phyloP scores from a whole-genome alignment of 139 green algal species.

The Coccomyxa sp. region DNA sequence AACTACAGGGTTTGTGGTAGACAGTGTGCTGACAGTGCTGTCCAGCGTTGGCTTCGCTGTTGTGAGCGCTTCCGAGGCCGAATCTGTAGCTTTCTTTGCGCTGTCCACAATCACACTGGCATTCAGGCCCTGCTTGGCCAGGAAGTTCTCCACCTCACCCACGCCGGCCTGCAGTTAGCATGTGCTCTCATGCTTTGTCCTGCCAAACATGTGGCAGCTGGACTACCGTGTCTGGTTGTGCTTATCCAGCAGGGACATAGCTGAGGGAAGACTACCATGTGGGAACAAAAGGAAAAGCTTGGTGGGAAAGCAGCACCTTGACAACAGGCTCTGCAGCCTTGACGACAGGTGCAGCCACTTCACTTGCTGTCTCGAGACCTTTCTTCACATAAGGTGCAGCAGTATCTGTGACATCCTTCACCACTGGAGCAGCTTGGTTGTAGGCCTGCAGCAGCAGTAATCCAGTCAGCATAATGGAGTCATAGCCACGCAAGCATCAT shows the following conservation, averaged over 20 bases:
- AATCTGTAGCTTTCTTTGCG: neutral
- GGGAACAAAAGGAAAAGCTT: neutral
- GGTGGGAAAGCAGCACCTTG: constrained; percentile 19
- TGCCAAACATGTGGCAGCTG: neutral
- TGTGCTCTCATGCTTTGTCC: neutral
- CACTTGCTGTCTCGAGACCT: constrained; percentile 24
- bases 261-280: neutral
- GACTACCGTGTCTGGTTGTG: too few species aligned
- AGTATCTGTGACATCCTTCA: constrained; percentile 43
- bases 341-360: constrained; percentile 47
- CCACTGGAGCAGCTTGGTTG: constrained; percentile 51
- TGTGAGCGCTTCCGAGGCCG: constrained; percentile 5
- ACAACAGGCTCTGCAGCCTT: constrained; percentile 38
- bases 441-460: constrained; percentile 35
- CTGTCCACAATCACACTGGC: neutral
- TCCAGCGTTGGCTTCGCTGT: constrained; percentile 25
- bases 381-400: constrained; percentile 42
- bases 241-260: neutral
- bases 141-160: constrained; percentile 19
- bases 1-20: constrained; percentile 40
- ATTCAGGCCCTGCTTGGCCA: constrained; percentile 19
- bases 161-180: constrained; percentile 18
- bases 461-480: neutral
- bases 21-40: constrained; percentile 29
- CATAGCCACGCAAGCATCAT: neutral